Conservation (phyloP, 164 flowering plant species). For the Macadamia integrifolia region DNA sequence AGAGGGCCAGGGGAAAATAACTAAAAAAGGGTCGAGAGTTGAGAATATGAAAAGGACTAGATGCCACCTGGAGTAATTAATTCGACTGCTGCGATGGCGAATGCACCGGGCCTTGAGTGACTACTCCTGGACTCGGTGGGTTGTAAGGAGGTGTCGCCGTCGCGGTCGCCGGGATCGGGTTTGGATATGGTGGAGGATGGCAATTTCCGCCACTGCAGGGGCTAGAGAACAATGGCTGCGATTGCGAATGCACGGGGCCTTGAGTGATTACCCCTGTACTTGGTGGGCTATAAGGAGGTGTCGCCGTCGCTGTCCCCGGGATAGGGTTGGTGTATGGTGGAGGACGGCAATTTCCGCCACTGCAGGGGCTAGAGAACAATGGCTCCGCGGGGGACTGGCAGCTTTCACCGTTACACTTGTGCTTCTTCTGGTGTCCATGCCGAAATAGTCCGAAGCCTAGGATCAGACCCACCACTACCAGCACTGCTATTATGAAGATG, state of each 20-base stretch:
- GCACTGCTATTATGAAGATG: constrained; percentile 52
- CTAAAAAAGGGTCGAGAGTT: too few species aligned
- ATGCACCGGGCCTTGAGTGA: neutral
- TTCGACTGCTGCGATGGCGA: neutral
- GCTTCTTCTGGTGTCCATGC: neutral
- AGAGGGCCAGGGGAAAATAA: too few species aligned
- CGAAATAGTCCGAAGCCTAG: neutral
- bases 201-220: neutral
- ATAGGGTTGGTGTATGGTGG: neutral
- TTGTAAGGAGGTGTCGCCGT: neutral
- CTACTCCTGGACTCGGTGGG: neutral
- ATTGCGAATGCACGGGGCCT: neutral
- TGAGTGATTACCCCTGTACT: neutral
- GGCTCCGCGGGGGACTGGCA: neutral
- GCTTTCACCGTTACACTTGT: neutral
- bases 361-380: neutral
- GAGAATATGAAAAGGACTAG: neutral
- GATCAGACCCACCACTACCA: neutral
- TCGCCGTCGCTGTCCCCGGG: neutral
- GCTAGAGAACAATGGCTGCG: neutral
- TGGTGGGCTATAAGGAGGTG: neutral
- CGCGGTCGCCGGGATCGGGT: neutral
- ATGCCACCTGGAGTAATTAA: neutral
- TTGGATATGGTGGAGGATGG: neutral
- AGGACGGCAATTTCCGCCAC: too few species aligned